phyloP scores from a whole-genome alignment of 495 filamentous ascomycete species.

The Hypoxylon intermedium region DNA sequence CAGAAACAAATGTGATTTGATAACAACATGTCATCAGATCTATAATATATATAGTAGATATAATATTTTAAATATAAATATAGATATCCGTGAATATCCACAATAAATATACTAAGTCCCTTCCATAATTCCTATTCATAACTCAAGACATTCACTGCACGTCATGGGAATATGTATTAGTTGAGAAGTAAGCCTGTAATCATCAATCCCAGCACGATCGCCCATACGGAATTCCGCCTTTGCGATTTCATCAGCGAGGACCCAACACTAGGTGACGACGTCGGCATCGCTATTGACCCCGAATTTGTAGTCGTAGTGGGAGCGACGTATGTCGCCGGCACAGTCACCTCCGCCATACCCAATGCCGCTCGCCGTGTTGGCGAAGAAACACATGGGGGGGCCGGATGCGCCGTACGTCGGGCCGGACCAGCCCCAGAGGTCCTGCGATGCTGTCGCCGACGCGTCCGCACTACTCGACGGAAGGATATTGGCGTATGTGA shows the following conservation, averaged over 20 bases:
- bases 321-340: constrained; percentile 20
- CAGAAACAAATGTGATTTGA: too few relatives aligned
- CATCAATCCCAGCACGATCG: background rate
- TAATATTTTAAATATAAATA: too few relatives aligned
- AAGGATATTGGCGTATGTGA: constrained; percentile 2
- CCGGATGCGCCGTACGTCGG: constrained; percentile 25
- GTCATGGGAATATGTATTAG: background rate
- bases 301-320: constrained; percentile 6
- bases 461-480: background rate
- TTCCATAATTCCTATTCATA: background rate
- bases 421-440: constrained; percentile 18
- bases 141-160: background rate
- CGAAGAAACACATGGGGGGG: constrained; percentile 21
- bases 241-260: background rate
- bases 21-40: too few relatives aligned
- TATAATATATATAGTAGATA: too few relatives aligned
- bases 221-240: background rate
- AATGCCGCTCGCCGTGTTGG: constrained; percentile 8
- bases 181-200: background rate
- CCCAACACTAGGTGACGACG: constrained; percentile 5
- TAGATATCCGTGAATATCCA: too few relatives aligned
- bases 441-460: constrained; percentile 12
- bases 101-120: background rate
- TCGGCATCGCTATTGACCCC: background rate
- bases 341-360: constrained; percentile 25